A percentile compares a stretch with the other conserved stretches of the same genome.
Evolutionary conservation across 1,139 yeast species (phyloP).

Genomic region (Debaryomyces fabryi): DNA sequence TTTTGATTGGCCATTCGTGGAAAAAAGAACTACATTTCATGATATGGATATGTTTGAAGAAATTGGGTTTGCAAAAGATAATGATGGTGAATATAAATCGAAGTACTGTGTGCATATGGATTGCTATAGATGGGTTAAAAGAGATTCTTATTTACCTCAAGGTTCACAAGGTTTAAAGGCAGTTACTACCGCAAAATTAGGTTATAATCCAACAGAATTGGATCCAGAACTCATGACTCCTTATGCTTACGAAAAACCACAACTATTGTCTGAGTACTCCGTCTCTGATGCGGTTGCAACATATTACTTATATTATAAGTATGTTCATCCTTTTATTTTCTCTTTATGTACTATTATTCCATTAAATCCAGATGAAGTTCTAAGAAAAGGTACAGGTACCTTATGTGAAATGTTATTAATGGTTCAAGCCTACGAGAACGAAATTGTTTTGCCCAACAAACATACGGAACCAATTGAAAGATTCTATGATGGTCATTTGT

Average conservation of each 20-base stretch:
- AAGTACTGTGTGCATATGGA: constrained; percentile 96
- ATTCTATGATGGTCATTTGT: constrained; percentile 89
- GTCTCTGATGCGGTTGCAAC: constrained; percentile 99
- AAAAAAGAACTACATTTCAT: constrained; percentile 78
- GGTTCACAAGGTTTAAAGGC: constrained; percentile 99
- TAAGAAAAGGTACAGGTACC: constrained; percentile 98
- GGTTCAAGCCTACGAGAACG: constrained; percentile 89
- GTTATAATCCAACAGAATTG: constrained; percentile 93
- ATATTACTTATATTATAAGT: constrained; percentile 91
- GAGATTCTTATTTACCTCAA: constrained; percentile 96
- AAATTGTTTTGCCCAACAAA: constrained; percentile 86
- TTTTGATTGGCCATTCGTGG: constrained; percentile 99
- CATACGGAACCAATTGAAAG: constrained; percentile 91
- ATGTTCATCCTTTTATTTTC: constrained; percentile 95
- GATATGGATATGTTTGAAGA: constrained; percentile 90
- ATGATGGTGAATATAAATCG: constrained; percentile 91
- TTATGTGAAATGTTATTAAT: constrained; percentile 95
- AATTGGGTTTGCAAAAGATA: constrained; percentile 89
- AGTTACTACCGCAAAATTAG: constrained; percentile 93
- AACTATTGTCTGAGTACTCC: constrained; percentile 89
- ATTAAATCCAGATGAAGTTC: constrained; percentile 91
- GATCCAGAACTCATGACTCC: constrained; percentile 99
- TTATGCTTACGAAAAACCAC: constrained; percentile 93
- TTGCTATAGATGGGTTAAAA: constrained; percentile 97
- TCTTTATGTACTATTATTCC: constrained; percentile 96